A percentile compares a stretch with the other conserved stretches of the same genome.
These are phyloP conservation scores for Mortierella alpina DNA, from an alignment of 192 early-diverging fungal species.

Conservation along the genomic window DNA sequence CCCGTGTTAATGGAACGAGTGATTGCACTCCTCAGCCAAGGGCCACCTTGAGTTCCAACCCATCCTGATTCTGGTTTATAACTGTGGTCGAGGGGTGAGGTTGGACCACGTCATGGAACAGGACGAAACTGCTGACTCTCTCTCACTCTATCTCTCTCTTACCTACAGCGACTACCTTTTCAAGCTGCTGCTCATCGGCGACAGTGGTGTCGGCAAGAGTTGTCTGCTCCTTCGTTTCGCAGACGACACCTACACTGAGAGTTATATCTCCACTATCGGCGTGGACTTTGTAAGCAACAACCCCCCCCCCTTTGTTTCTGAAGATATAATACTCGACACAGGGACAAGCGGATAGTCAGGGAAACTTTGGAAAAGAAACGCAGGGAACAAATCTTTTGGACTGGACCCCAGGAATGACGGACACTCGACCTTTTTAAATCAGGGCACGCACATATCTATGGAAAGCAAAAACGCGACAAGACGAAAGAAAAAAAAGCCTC, in stretches of 20 bases:
- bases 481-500: no score
- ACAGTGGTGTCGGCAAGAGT: constrained; percentile 98
- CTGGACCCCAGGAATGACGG: no score
- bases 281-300: constrained; percentile 90
- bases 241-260: constrained; percentile 98
- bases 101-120: background rate
- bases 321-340: no score
- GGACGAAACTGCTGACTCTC: background rate
- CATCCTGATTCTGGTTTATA: background rate
- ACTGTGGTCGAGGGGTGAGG: background rate
- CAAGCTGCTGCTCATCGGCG: constrained; percentile 98
- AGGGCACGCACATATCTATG: no score
- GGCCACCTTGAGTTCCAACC: background rate
- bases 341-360: no score
- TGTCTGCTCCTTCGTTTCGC: constrained; percentile 97
- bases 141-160: background rate
- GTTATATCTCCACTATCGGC: constrained; percentile 98
- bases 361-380: no score
- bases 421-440: no score
- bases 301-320: no score
- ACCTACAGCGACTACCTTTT: constrained; percentile 94
- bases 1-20: background rate
- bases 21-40: background rate
- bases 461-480: no score
- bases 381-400: no score